Conservation (phyloP, 495 filamentous ascomycete species). For the Penicillium paxilli region DNA sequence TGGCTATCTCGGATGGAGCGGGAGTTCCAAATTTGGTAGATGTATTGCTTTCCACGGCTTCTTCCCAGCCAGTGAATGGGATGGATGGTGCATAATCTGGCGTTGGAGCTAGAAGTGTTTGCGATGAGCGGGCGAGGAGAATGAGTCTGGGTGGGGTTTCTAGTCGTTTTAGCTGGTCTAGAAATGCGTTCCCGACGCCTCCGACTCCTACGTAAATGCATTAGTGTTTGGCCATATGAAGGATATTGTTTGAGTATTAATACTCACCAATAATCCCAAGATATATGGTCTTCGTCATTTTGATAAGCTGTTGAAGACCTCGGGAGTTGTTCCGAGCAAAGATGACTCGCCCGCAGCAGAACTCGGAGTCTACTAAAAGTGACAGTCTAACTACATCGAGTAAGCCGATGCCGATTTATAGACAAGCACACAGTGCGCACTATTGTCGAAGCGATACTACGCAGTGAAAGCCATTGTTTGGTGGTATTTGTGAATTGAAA, state of each 20-base stretch:
- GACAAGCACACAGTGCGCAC: no score
- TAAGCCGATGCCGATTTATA: no score
- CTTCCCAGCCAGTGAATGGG: conserved; percentile 48
- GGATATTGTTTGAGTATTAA: neutral
- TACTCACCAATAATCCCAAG: neutral
- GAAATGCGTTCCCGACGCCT: neutral
- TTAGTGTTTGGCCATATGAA: neutral
- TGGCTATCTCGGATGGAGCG: conserved; percentile 60
- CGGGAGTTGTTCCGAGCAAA: neutral
- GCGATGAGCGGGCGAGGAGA: conserved; percentile 75
- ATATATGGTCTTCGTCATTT: neutral
- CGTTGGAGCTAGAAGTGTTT: conserved; percentile 61
- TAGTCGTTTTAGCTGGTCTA: neutral
- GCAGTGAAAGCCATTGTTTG: no score
- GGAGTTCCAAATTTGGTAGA: conserved; percentile 46
- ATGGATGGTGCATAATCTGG: conserved; percentile 48
- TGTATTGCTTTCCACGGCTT: conserved; percentile 53
- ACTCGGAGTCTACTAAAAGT: no score
- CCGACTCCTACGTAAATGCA: neutral
- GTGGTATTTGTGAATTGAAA: neutral
- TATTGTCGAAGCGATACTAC: no score
- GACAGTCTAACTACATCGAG: no score
- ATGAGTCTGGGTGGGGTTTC: neutral
- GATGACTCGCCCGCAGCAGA: neutral
- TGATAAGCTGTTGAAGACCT: no score